A percentile compares a stretch with the other conserved stretches of the same genome.
phyloP scores from a whole-genome alignment of 1,284 basidiomycete genomes.

The Heterobasidion annosum region DNA sequence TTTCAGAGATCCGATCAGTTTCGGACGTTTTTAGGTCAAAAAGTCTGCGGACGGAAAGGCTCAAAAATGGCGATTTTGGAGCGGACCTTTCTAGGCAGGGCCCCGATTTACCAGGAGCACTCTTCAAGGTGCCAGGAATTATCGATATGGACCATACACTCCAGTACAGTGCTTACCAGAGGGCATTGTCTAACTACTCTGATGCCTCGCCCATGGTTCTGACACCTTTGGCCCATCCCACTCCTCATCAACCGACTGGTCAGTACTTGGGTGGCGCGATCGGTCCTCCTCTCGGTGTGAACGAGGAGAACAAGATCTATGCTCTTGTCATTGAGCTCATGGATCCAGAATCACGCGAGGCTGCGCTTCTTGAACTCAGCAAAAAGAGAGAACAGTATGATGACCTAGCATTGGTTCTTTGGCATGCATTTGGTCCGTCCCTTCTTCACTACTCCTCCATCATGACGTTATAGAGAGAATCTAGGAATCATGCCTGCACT shows the following conservation, averaged over 20 bases:
- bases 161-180: conserved; percentile 12
- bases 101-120: background rate
- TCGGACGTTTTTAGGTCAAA: background rate
- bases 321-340: conserved; percentile 75
- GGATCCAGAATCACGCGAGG: conserved; percentile 76
- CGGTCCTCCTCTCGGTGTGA: conserved; percentile 16
- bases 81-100: background rate
- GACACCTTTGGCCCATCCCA: conserved; percentile 33
- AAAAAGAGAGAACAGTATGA: conserved; percentile 99
- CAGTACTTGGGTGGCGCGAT: conserved; percentile 20
- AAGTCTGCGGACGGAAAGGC: no score
- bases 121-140: background rate
- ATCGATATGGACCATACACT: background rate
- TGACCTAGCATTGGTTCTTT: conserved; percentile 93
- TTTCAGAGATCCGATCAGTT: background rate
- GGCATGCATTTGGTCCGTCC: conserved; percentile 94
- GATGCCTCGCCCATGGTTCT: conserved; percentile 36
- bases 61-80: background rate
- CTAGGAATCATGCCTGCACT: conserved; percentile 97
- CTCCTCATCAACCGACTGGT: conserved; percentile 38
- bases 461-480: background rate
- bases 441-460: background rate
- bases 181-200: conserved; percentile 25
- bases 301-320: conserved; percentile 79
- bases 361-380: conserved; percentile 88